Conservation (phyloP, 2,329 filamentous ascomycete species). For the Beauveria bassiana region DNA sequence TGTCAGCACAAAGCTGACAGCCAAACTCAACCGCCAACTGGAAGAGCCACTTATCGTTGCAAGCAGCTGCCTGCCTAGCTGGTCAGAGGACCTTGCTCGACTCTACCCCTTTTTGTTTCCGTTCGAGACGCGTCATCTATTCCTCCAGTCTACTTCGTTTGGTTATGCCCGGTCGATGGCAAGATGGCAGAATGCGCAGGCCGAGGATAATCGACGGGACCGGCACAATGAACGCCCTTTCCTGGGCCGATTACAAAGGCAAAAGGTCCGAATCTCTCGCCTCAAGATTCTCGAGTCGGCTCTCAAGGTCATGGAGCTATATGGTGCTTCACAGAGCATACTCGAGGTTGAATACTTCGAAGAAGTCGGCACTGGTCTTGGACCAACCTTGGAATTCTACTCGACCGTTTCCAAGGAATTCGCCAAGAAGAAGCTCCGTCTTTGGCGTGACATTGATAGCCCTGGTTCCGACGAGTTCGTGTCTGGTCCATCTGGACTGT, state of each 20-base stretch:
- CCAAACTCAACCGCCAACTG: constrained; percentile 91
- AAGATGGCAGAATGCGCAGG: constrained; percentile 89
- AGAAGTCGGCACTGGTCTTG: constrained; percentile 92
- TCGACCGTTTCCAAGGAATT: constrained; percentile 96
- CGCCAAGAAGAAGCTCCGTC: constrained; percentile 90
- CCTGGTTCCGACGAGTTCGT: constrained; percentile 70
- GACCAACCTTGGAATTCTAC: constrained; percentile 95
- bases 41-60: constrained; percentile 96
- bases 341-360: constrained; percentile 98
- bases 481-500: constrained; percentile 75
- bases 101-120: constrained; percentile 96
- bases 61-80: constrained; percentile 89
- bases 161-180: constrained; percentile 97
- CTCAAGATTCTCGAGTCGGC: constrained; percentile 94
- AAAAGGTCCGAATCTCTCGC: constrained; percentile 96
- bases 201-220: constrained; percentile 73
- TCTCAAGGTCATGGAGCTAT: constrained; percentile 97
- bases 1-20: constrained; percentile 96
- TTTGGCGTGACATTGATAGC: constrained; percentile 89
- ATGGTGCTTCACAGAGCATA: constrained; percentile 92
- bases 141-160: constrained; percentile 96
- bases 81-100: constrained; percentile 91
- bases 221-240: constrained; percentile 86
- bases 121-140: constrained; percentile 93
- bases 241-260: constrained; percentile 82